These are phyloP conservation scores for Neonectria faginata DNA, from an alignment of 2,329 filamentous ascomycete genomes.

Conservation along the genomic window DNA sequence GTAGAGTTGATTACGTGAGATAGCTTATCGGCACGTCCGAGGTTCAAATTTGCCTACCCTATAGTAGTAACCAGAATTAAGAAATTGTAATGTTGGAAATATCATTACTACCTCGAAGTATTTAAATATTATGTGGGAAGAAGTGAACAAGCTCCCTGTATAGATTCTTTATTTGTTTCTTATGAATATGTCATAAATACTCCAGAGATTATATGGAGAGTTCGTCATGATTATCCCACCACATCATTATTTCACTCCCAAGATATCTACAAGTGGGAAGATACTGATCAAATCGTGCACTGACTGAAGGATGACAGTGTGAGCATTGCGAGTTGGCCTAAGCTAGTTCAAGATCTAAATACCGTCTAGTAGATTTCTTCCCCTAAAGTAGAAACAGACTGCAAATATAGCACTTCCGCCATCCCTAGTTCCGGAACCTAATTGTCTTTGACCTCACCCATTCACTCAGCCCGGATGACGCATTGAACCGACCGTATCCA, in stretches of 20 bases:
- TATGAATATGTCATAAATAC: no score
- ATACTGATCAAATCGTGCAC: no score
- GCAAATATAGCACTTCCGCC: background rate
- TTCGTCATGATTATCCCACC: no score
- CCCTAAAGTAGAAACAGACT: no score
- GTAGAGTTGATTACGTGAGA: slow-evolving; percentile 44
- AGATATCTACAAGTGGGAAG: no score
- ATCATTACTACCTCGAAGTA: background rate
- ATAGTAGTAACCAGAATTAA: background rate
- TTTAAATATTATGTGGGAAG: background rate
- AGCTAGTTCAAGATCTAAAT: no score
- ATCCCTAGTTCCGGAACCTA: slow-evolving; percentile 61
- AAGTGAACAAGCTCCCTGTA: background rate
- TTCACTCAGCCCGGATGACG: slow-evolving; percentile 65
- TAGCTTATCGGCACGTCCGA: slow-evolving; percentile 1
- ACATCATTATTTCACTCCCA: no score
- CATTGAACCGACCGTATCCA: slow-evolving; percentile 72
- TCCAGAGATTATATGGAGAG: no score
- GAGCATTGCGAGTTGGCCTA: no score
- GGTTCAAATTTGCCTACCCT: slow-evolving; percentile 33
- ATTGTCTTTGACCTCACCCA: slow-evolving; percentile 74
- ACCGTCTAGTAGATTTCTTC: background rate
- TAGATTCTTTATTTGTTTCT: no score
- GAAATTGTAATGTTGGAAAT: background rate
- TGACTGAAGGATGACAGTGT: no score